These are phyloP conservation scores for Macrocybe sp. DNA, from an alignment of 1,284 basidiomycete species.

Conservation along the genomic window DNA sequence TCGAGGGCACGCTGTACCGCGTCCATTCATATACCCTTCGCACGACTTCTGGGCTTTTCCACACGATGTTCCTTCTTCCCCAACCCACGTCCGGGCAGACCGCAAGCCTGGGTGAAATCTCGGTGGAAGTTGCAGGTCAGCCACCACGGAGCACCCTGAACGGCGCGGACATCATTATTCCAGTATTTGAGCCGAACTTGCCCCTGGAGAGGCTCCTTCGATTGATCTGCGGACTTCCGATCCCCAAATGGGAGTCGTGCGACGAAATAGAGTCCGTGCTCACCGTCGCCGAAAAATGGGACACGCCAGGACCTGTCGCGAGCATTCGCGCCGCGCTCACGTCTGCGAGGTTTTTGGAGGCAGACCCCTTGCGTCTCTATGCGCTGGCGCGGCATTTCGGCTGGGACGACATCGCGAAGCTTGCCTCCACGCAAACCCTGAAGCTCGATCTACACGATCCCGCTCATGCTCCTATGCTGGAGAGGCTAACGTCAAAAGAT, in stretches of 20 bases:
- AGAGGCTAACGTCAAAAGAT: slow-evolving; percentile 29
- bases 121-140: slow-evolving; percentile 3
- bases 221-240: slow-evolving; percentile 29
- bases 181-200: slow-evolving; percentile 32
- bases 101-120: slow-evolving; percentile 1
- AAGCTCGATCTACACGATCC: slow-evolving; percentile 29
- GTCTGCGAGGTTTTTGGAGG: slow-evolving; percentile 25
- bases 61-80: slow-evolving; percentile 39
- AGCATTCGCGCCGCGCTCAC: slow-evolving; percentile 31
- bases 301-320: slow-evolving; percentile 33
- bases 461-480: slow-evolving; percentile 23
- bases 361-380: slow-evolving; percentile 35
- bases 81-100: slow-evolving; percentile 18
- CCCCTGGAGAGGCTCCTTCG: slow-evolving; percentile 30
- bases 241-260: slow-evolving; percentile 25
- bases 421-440: slow-evolving; percentile 34
- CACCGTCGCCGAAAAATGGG: slow-evolving; percentile 40
- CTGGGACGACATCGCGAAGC: slow-evolving; percentile 34
- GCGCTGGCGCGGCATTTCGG: slow-evolving; percentile 37
- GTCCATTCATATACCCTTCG: slow-evolving; percentile 35
- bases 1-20: slow-evolving; percentile 34
- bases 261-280: slow-evolving; percentile 32
- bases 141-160: background rate
- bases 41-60: slow-evolving; percentile 36
- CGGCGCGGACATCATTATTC: slow-evolving; percentile 18